Conservation (phyloP, 768 basidiomycete species). For the Suillus lakei region DNA sequence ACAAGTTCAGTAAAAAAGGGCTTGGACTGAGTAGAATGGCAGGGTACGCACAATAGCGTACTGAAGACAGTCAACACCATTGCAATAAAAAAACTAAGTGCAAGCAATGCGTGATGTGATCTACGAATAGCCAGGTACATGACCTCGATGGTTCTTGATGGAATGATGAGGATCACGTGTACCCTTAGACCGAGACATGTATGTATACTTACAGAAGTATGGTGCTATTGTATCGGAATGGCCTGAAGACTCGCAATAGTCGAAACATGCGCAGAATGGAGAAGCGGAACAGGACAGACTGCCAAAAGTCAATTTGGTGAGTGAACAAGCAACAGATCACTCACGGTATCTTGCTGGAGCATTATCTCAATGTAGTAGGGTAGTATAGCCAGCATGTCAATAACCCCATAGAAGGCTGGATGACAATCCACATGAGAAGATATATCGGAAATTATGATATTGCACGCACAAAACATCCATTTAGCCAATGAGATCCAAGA, state of each 20-base stretch:
- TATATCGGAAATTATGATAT: not conserved
- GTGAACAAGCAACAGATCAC: constrained; percentile 26
- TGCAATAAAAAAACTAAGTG: constrained; percentile 86
- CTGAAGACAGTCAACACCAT: constrained; percentile 90
- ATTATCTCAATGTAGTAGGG: constrained; percentile 91
- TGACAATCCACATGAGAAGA: constrained; percentile 6
- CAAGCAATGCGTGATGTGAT: constrained; percentile 85
- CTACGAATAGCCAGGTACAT: constrained; percentile 90
- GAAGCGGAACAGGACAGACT: constrained; percentile 89
- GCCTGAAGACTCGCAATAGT: constrained; percentile 85
- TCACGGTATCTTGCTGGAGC: constrained; percentile 82
- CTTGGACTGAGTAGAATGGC: not conserved
- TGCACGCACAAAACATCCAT: constrained; percentile 70
- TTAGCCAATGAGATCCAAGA: constrained; percentile 61
- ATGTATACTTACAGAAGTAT: constrained; percentile 68
- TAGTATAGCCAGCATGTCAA: constrained; percentile 83
- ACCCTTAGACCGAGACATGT: not conserved
- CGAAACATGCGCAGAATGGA: constrained; percentile 92
- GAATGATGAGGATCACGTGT: constrained; percentile 7
- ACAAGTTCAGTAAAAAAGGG: not conserved
- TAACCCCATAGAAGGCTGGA: constrained; percentile 81
- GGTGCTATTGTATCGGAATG: constrained; percentile 84
- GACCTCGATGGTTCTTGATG: constrained; percentile 78
- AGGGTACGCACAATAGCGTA: constrained; percentile 68
- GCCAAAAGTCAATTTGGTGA: constrained; percentile 5